phyloP scores from a whole-genome alignment of 176 grass and related monocot species.

The Carex parvula region DNA sequence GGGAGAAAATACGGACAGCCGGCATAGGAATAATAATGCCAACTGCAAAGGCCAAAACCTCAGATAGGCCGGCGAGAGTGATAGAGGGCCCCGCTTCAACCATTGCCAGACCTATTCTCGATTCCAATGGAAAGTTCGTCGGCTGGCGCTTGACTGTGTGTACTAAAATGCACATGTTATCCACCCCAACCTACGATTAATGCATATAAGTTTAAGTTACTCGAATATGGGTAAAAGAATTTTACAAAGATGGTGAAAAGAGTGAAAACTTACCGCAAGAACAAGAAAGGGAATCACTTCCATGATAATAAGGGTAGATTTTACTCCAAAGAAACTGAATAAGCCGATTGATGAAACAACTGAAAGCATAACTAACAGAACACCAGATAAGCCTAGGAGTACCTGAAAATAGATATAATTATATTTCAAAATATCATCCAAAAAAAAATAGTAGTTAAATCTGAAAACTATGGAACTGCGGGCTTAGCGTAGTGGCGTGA shows the following conservation, averaged over 20 bases:
- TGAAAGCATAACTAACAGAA: slow-evolving; percentile 89
- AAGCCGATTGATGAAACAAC: slow-evolving; percentile 93
- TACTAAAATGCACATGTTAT: slow-evolving; percentile 99
- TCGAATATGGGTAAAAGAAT: neutral
- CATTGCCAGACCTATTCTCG: slow-evolving; percentile 62
- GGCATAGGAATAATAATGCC: slow-evolving; percentile 92
- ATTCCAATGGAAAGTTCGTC: slow-evolving; percentile 54
- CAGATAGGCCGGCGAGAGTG: slow-evolving; percentile 86
- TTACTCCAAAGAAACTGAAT: slow-evolving; percentile 86
- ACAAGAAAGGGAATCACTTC: slow-evolving; percentile 99
- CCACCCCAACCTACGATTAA: slow-evolving; percentile 75
- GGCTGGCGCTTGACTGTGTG: slow-evolving; percentile 91
- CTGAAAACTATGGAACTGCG: neutral
- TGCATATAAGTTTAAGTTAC: neutral
- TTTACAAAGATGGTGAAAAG: slow-evolving; percentile 13
- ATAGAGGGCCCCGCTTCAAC: slow-evolving; percentile 98
- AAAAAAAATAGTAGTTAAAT: neutral
- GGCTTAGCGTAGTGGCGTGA: no score
- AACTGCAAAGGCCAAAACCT: slow-evolving; percentile 88
- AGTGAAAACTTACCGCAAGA: slow-evolving; percentile 78
- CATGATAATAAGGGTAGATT: slow-evolving; percentile 98
- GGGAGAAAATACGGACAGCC: slow-evolving; percentile 88
- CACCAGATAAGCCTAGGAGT: slow-evolving; percentile 82
- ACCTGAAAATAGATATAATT: slow-evolving; percentile 52
- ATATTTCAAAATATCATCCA: slow-evolving; percentile 26